A percentile compares a stretch with the other conserved stretches of the same genome.
Evolutionary conservation across 495 filamentous ascomycete genomes (phyloP).

Genomic region (Xylaria curta): DNA sequence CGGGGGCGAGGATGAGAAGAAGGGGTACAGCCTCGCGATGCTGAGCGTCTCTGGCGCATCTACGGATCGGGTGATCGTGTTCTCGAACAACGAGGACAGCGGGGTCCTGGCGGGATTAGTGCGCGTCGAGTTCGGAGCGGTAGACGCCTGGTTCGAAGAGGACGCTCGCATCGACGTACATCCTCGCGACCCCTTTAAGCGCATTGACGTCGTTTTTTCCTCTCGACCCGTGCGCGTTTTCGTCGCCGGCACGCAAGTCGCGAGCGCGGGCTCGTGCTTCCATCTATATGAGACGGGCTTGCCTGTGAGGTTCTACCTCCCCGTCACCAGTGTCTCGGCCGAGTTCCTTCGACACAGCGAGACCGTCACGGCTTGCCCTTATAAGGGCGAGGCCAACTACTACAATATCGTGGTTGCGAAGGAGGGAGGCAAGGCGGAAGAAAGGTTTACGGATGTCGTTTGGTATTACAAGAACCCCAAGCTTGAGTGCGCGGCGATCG

Average conservation of each 20-base stretch:
- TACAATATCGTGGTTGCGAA: constrained; percentile 38
- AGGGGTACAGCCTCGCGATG: constrained; percentile 11
- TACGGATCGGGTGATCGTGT: constrained; percentile 33
- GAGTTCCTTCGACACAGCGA: constrained; percentile 47
- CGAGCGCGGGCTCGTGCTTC: constrained; percentile 51
- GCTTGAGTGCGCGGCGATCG: constrained; percentile 53
- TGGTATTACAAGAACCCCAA: constrained; percentile 64
- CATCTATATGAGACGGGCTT: constrained; percentile 60
- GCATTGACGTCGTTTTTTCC: constrained; percentile 62
- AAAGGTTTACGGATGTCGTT: constrained; percentile 51
- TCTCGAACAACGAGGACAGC: not conserved
- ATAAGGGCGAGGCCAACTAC: constrained; percentile 65
- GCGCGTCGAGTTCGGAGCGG: constrained; percentile 33
- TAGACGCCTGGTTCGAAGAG: constrained; percentile 66
- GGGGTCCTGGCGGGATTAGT: constrained; percentile 23
- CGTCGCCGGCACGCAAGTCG: not conserved
- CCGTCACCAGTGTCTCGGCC: constrained; percentile 49
- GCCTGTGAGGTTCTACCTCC: constrained; percentile 59
- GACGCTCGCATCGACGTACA: constrained; percentile 62
- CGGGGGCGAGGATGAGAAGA: not conserved
- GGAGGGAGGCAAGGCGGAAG: constrained; percentile 38
- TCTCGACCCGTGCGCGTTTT: constrained; percentile 40
- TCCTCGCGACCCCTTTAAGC: constrained; percentile 66
- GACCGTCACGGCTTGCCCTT: constrained; percentile 58
- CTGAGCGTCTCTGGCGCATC: constrained; percentile 1